Percentiles rank a stretch among this genome's conserved stretches.
Conservation (phyloP, 2,329 filamentous ascomycete species). For the Penicillium expansum region DNA sequence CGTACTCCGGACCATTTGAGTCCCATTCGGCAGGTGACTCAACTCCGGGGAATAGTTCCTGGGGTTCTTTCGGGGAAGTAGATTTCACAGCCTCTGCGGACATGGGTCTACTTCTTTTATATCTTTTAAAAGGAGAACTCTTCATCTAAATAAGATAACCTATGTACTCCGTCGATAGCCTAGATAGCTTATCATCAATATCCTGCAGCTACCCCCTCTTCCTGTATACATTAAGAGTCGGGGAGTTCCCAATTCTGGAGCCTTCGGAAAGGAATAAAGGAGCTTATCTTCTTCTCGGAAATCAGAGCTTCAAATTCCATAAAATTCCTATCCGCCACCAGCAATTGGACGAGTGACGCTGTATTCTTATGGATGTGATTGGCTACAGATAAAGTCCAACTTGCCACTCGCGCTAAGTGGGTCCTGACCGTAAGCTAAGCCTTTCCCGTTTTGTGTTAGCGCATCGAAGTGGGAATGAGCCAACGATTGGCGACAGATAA, state of each 20-base stretch:
- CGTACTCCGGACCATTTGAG: too few species aligned
- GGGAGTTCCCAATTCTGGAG: not conserved
- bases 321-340: constrained; percentile 9
- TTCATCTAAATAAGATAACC: not conserved
- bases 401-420: constrained; percentile 6
- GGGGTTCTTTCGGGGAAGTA: not conserved
- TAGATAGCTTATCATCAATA: constrained; percentile 3
- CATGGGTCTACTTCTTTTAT: not conserved
- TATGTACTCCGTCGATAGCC: too few species aligned
- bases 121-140: not conserved
- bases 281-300: constrained; percentile 1
- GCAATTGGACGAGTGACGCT: constrained; percentile 17
- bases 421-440: not conserved
- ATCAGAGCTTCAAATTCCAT: not conserved
- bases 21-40: not conserved
- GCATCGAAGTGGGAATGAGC: not conserved
- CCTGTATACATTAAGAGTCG: not conserved
- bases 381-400: constrained; percentile 12
- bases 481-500: constrained; percentile 12
- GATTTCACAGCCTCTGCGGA: not conserved
- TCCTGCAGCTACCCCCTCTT: not conserved
- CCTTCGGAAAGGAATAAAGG: not conserved
- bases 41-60: constrained; percentile 8
- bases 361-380: not conserved
- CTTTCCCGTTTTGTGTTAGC: not conserved